Conservation (phyloP, 495 filamentous ascomycete species). For the Penicillium maclennaniae region DNA sequence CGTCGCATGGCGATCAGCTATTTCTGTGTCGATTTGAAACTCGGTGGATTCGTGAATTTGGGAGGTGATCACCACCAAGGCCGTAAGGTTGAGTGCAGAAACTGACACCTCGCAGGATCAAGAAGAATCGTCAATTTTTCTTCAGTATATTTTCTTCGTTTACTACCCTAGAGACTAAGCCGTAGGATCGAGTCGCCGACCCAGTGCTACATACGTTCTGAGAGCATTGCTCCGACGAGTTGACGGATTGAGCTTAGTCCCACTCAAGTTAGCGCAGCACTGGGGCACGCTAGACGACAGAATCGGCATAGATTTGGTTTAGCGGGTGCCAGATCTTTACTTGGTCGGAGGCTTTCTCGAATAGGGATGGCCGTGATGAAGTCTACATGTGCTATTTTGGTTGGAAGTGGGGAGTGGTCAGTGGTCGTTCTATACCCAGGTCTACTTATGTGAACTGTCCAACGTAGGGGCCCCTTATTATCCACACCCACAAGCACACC, state of each 20-base stretch:
- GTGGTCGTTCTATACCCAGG: background rate
- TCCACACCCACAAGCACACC: no score
- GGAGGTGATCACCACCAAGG: background rate
- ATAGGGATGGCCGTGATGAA: background rate
- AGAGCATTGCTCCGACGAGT: background rate
- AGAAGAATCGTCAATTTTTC: background rate
- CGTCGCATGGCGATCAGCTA: slow-evolving; percentile 15
- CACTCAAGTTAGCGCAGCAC: background rate
- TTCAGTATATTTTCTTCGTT: background rate
- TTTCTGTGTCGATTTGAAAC: background rate
- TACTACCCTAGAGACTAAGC: background rate
- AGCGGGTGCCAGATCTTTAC: background rate
- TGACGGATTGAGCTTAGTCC: background rate
- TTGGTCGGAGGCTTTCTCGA: background rate
- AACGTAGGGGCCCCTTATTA: no score
- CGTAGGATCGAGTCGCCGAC: background rate
- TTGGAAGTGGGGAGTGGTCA: background rate
- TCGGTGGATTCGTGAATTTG: background rate
- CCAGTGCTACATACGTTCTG: background rate
- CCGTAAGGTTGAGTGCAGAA: background rate
- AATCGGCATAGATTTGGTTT: background rate
- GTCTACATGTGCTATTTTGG: background rate
- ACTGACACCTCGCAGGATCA: background rate
- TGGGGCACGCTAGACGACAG: no score
- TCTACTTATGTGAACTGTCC: no score